These are phyloP conservation scores for Lentinus tigrinus DNA, from an alignment of 768 basidiomycete species.

Conservation along the genomic window DNA sequence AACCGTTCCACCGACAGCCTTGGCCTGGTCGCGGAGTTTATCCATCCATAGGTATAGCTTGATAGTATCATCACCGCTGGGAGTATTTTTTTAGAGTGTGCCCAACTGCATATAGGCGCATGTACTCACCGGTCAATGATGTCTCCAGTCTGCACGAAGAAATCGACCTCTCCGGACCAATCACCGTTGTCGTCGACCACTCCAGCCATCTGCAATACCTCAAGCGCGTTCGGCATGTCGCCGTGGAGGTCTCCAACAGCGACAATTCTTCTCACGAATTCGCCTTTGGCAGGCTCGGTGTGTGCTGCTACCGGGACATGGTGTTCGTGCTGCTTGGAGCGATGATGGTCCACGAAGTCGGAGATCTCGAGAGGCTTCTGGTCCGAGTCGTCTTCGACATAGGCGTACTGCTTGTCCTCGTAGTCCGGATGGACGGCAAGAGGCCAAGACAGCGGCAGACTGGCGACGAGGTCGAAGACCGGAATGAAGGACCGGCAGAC, in stretches of 20 bases:
- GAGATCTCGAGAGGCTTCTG: not conserved
- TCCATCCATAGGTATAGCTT: conserved; percentile 86
- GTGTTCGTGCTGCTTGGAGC: not conserved
- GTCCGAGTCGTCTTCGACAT: not conserved
- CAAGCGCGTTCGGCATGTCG: conserved; percentile 75
- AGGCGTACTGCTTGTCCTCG: conserved; percentile 4
- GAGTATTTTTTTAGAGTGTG: not conserved
- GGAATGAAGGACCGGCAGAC: conserved; percentile 20
- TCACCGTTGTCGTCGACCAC: conserved; percentile 70
- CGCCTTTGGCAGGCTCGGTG: not conserved
- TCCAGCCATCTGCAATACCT: conserved; percentile 76
- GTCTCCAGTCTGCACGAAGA: conserved; percentile 94
- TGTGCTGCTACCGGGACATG: not conserved
- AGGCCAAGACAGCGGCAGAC: conserved; percentile 22
- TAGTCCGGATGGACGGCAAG: conserved; percentile 24
- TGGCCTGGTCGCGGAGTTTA: conserved; percentile 72
- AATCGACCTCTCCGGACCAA: conserved; percentile 83
- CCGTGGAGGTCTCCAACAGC: conserved; percentile 95
- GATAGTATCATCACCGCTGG: conserved; percentile 88
- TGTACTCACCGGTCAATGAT: conserved; percentile 80
- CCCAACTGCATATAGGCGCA: not conserved
- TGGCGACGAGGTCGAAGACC: conserved; percentile 15
- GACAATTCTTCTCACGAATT: conserved; percentile 53
- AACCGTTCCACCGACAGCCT: conserved; percentile 64
- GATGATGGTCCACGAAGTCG: conserved; percentile 2